Conservation (phyloP, 1,284 basidiomycete species). For the Xerocomus minutiporus region DNA sequence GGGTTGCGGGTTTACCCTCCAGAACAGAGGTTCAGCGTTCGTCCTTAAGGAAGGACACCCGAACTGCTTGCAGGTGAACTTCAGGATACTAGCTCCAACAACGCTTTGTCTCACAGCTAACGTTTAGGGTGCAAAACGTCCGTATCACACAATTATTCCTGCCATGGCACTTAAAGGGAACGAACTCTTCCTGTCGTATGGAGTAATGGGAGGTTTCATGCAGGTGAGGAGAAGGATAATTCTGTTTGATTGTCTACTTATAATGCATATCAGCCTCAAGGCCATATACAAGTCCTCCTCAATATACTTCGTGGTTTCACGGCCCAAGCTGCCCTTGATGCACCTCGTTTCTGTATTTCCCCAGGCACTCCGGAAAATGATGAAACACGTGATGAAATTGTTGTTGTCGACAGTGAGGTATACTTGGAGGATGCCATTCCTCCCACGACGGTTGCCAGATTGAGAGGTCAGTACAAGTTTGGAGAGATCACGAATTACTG, state of each 20-base stretch:
- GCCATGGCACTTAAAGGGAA: conserved; percentile 79
- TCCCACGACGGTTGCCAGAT: conserved; percentile 52
- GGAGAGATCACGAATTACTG: background rate
- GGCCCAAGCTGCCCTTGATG: conserved; percentile 83
- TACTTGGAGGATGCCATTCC: conserved; percentile 85
- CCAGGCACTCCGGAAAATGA: conserved; percentile 71
- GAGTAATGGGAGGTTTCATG: conserved; percentile 96
- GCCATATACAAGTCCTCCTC: conserved; percentile 90
- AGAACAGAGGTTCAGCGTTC: conserved; percentile 90
- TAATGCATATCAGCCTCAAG: conserved; percentile 61
- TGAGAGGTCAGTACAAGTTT: conserved; percentile 47
- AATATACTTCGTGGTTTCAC: conserved; percentile 86
- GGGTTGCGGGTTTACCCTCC: conserved; percentile 93
- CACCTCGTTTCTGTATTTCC: conserved; percentile 94
- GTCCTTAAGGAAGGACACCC: conserved; percentile 76
- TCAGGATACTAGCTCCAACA: background rate
- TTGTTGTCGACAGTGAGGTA: conserved; percentile 76
- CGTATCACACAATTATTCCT: conserved; percentile 96
- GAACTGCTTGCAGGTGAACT: conserved; percentile 66
- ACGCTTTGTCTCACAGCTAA: background rate
- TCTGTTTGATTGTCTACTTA: background rate
- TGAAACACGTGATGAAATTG: conserved; percentile 45
- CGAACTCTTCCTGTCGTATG: conserved; percentile 85
- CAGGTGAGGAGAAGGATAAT: conserved; percentile 47
- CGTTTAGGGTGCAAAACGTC: conserved; percentile 73